These are phyloP conservation scores for Lachnum nothofagi DNA, from an alignment of 2,329 filamentous ascomycete species.

Conservation along the genomic window DNA sequence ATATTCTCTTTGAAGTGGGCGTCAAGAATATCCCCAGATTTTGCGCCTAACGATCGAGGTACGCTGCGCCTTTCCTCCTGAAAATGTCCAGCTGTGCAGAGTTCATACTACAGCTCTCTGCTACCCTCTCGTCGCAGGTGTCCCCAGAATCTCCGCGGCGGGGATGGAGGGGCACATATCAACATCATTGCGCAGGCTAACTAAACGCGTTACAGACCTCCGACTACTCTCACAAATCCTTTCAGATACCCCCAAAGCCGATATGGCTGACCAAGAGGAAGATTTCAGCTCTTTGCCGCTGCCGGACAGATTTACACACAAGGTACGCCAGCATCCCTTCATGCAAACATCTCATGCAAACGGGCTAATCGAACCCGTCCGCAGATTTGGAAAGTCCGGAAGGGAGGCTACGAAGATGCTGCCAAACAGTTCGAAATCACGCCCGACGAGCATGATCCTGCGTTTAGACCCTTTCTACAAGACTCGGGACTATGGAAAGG, in stretches of 20 bases:
- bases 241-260: conserved; percentile 9
- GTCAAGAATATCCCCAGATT: conserved; percentile 11
- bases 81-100: background rate
- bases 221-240: conserved; percentile 17
- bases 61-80: conserved; percentile 9
- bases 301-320: conserved; percentile 76
- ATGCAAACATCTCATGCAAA: conserved; percentile 1
- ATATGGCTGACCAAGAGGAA: conserved; percentile 77
- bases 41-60: conserved; percentile 22
- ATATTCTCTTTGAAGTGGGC: conserved; percentile 4
- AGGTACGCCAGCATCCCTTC: conserved; percentile 43
- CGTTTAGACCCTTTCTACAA: conserved; percentile 80
- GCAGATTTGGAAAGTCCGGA: conserved; percentile 92
- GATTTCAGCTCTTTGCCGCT: conserved; percentile 76
- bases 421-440: conserved; percentile 80
- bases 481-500: conserved; percentile 87
- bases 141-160: background rate
- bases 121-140: background rate
- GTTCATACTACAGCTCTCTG: background rate
- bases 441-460: conserved; percentile 77
- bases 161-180: conserved; percentile 19
- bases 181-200: conserved; percentile 26
- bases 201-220: conserved; percentile 23
- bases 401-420: conserved; percentile 89
- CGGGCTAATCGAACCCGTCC: conserved; percentile 22